A percentile compares a stretch with the other conserved stretches of the same genome.
Conservation (phyloP, 2,329 filamentous ascomycete species). For the Aureobasidium sp. region DNA sequence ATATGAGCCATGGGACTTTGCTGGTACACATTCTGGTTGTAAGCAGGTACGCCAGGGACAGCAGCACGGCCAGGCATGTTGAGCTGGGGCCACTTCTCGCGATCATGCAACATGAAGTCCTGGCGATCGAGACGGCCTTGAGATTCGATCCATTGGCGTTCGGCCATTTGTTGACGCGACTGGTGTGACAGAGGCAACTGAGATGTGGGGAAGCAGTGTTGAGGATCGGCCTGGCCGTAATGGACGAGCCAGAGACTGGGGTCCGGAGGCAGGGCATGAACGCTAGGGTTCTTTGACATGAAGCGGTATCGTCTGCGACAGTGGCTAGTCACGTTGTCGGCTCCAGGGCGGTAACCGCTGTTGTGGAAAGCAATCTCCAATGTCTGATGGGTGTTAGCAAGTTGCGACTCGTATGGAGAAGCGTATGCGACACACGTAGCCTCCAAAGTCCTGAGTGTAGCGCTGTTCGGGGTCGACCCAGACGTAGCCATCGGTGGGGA, state of each 20-base stretch:
- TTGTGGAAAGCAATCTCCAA: slow-evolving; percentile 85
- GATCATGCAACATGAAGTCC: slow-evolving; percentile 89
- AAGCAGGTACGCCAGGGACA: slow-evolving; percentile 13
- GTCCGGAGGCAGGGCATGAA: slow-evolving; percentile 63
- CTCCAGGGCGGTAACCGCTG: slow-evolving; percentile 65
- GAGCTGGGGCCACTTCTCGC: slow-evolving; percentile 82
- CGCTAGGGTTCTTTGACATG: slow-evolving; percentile 59
- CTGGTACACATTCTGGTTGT: slow-evolving; percentile 14
- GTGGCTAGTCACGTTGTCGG: slow-evolving; percentile 66
- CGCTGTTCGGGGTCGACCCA: slow-evolving; percentile 77
- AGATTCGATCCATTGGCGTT: slow-evolving; percentile 51
- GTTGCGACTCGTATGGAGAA: background rate
- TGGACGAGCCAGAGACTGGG: slow-evolving; percentile 84
- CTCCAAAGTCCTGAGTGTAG: slow-evolving; percentile 63
- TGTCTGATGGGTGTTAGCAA: slow-evolving; percentile 43
- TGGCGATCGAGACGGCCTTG: slow-evolving; percentile 79
- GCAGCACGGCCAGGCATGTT: slow-evolving; percentile 48
- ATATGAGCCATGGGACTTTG: slow-evolving; percentile 16
- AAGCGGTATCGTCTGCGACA: slow-evolving; percentile 81
- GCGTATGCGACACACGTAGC: slow-evolving; percentile 46
- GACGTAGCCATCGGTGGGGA: slow-evolving; percentile 84
- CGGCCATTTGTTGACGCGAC: slow-evolving; percentile 27
- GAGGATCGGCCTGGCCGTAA: slow-evolving; percentile 69
- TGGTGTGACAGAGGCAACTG: slow-evolving; percentile 51
- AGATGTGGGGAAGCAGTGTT: slow-evolving; percentile 61